Percentiles rank a stretch among this genome's conserved stretches.
Evolutionary conservation across 352 stramenopile genomes (phyloP).

Genomic region (Phytophthora boehmeriae): DNA sequence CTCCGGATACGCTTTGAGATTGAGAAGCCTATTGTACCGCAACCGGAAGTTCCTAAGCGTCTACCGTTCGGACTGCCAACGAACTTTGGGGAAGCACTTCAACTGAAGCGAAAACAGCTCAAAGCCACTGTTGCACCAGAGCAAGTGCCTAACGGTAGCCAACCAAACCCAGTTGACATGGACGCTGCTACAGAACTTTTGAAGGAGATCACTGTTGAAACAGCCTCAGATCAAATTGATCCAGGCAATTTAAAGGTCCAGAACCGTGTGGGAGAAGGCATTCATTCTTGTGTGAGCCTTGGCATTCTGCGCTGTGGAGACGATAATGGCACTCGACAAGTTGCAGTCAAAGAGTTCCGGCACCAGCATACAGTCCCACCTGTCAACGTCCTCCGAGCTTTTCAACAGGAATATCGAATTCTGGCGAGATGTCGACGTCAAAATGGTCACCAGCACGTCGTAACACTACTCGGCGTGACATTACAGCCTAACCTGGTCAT

Average conservation of each 20-base stretch:
- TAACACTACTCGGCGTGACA: slow-evolving; percentile 35
- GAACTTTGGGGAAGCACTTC: slow-evolving; percentile 41
- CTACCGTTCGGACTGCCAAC: slow-evolving; percentile 15
- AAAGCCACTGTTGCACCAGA: slow-evolving; percentile 38
- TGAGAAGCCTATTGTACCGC: slow-evolving; percentile 16
- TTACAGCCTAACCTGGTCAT: slow-evolving; percentile 34
- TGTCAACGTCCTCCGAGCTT: slow-evolving; percentile 39
- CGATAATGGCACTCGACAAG: slow-evolving; percentile 1
- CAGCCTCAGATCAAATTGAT: slow-evolving; percentile 11
- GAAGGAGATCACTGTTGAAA: slow-evolving; percentile 27
- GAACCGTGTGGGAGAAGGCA: slow-evolving; percentile 32
- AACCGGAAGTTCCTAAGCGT: slow-evolving; percentile 8
- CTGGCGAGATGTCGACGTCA: slow-evolving; percentile 20
- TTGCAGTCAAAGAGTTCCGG: slow-evolving; percentile 50
- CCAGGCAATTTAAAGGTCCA: slow-evolving; percentile 19
- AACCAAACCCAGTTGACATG: slow-evolving; percentile 8
- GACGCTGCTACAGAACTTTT: slow-evolving; percentile 17
- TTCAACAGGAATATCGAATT: slow-evolving; percentile 42
- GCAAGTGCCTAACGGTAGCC: slow-evolving; percentile 10
- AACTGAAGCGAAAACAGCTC: slow-evolving; percentile 49
- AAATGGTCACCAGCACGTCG: slow-evolving; percentile 18
- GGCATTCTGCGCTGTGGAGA: slow-evolving; percentile 10
- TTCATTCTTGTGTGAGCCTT: slow-evolving; percentile 38
- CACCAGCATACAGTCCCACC: slow-evolving; percentile 34
- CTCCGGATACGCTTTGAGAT: slow-evolving; percentile 36